These are phyloP conservation scores for Aureobasidium sp. DNA, from an alignment of 2,329 filamentous ascomycete genomes.

Conservation along the genomic window DNA sequence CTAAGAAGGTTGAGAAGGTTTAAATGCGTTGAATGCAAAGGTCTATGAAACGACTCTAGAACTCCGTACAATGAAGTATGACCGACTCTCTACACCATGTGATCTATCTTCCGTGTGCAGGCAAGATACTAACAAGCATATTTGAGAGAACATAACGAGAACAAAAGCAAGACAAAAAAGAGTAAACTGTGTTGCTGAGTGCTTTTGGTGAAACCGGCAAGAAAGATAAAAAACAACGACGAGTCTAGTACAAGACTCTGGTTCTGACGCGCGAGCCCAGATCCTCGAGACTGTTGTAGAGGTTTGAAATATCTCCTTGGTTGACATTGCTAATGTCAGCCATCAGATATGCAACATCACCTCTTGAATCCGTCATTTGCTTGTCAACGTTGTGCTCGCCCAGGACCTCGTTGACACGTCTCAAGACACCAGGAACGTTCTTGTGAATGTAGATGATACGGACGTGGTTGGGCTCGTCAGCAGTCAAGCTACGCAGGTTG, in stretches of 20 bases:
- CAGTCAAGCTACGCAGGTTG: constrained; percentile 75
- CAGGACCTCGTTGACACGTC: constrained; percentile 90
- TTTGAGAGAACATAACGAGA: no score
- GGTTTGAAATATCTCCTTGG: constrained; percentile 70
- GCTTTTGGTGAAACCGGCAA: no score
- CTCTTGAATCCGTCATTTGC: constrained; percentile 93
- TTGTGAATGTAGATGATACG: constrained; percentile 92
- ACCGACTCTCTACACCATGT: no score
- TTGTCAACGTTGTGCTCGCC: constrained; percentile 97
- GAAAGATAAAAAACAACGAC: no score
- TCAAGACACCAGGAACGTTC: constrained; percentile 90
- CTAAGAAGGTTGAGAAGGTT: no score
- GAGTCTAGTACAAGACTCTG: constrained; percentile 36
- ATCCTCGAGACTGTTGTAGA: constrained; percentile 73
- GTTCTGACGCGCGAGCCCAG: constrained; percentile 45
- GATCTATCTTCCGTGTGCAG: no score
- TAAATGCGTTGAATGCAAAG: no score
- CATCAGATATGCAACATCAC: constrained; percentile 94
- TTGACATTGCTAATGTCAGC: constrained; percentile 89
- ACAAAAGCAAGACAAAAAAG: no score
- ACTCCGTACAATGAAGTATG: no score
- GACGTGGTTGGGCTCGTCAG: constrained; percentile 82
- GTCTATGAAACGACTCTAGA: no score
- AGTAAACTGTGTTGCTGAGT: no score
- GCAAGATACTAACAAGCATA: no score